Percentiles rank a stretch among this genome's conserved stretches.
phyloP scores from a whole-genome alignment of 2,329 filamentous ascomycete genomes.

The Thelonectria discophora region DNA sequence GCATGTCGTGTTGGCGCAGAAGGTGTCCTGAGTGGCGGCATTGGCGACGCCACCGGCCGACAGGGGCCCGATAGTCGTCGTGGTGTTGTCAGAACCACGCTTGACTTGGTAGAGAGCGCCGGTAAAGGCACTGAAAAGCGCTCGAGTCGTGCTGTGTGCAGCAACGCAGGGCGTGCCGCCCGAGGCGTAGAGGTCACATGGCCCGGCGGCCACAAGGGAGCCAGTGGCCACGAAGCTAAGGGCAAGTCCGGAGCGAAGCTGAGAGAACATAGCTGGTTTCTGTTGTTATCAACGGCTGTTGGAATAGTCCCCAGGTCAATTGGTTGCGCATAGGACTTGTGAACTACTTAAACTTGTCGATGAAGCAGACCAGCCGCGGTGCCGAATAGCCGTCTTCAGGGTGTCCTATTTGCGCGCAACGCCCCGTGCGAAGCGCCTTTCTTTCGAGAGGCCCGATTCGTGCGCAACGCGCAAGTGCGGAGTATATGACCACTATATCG shows the following conservation, averaged over 20 bases:
- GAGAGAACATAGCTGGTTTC: slow-evolving; percentile 3
- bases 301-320: neutral
- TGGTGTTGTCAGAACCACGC: slow-evolving; percentile 57
- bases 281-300: neutral
- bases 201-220: slow-evolving; percentile 47
- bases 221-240: slow-evolving; percentile 14
- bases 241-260: slow-evolving; percentile 28
- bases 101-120: slow-evolving; percentile 68
- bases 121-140: slow-evolving; percentile 63
- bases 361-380: neutral
- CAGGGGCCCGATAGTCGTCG: slow-evolving; percentile 49
- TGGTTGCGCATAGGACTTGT: neutral
- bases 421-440: neutral
- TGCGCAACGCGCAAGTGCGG: slow-evolving; percentile 5
- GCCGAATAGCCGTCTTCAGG: neutral
- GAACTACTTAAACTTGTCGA: neutral
- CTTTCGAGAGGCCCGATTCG: slow-evolving; percentile 1
- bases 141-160: slow-evolving; percentile 71
- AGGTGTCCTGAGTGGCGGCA: slow-evolving; percentile 66
- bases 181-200: slow-evolving; percentile 68
- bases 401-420: slow-evolving; percentile 7
- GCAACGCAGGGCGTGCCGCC: slow-evolving; percentile 70
- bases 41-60: slow-evolving; percentile 70
- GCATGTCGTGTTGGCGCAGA: slow-evolving; percentile 69
- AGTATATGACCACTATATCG: slow-evolving; percentile 1